Base-by-base conservation (phyloP, 371 early-diverging fungal genomes). In the Mucor indicus region DNA sequence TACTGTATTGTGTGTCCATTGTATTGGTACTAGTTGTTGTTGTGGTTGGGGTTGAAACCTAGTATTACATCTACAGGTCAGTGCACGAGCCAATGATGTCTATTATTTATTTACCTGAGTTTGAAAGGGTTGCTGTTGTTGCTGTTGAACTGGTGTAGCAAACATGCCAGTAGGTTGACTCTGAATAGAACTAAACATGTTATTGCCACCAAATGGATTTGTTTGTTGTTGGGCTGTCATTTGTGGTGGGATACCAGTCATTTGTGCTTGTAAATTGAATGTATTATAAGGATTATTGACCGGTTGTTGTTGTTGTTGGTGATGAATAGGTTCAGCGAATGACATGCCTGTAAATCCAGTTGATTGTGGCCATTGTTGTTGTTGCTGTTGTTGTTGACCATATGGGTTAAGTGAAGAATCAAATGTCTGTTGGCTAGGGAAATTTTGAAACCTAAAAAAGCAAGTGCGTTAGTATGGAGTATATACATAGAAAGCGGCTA, bases 371-470 rank as follows among this genome's bases (percentile, higher is more conserved):
- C 50, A 70, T 44, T 57, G 68, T 61, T 44, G 69, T 32, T 48
- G 59, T 23, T 50, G 69, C 45, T 73, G 64, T 15, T 50, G 54
- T 51, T 82, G 83, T 30, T 87, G 52, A 2, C 85, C 84, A 24
- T 75, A 75, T 29, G 80, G 78, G 22, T 55, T 55, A 21, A 47
- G 33, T 9, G 50, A 38, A 11, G 50, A 38, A 22, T 57, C 48
- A 32, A 61, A 60, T 8, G 12, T 43, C 37, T 65, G 64, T 13
- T 52, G 37, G 3, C 44, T 33, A 13, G 64, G 57, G 50, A 64
- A 23, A 37, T 38, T 23, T 49, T 46, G 43, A 44, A 64, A 53
- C 19, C 53, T 53, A 17, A 24, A 15, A 29, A 17, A n/a, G n/a
- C n/a, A 38, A 20, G 32, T 7, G 31, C 27, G 5, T 25, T 20